Evolutionary conservation across 345 rosid genomes (phyloP).

Genomic region (Angophora floribunda): DNA sequence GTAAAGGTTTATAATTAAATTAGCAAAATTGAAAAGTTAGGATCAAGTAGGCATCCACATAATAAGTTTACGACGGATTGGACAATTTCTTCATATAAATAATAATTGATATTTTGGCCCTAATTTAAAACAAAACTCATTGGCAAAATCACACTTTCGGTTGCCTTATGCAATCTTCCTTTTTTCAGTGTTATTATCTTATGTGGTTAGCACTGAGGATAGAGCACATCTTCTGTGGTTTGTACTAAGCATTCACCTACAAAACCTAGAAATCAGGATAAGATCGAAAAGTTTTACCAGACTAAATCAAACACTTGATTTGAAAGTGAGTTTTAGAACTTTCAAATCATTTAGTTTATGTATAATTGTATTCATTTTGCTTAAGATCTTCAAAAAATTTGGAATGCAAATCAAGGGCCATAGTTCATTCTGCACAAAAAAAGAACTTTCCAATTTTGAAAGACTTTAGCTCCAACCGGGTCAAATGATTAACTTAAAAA

Average conservation of each 20-base stretch:
- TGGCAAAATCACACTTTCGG: background rate
- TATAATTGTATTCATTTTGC: background rate
- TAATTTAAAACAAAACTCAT: background rate
- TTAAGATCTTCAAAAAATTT: background rate
- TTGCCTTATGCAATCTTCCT: background rate
- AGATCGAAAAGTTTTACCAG: background rate
- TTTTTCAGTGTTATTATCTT: background rate
- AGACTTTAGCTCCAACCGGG: background rate
- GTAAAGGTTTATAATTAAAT: rapidly evolving
- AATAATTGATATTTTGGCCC: too few relatives aligned
- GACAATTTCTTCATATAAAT: background rate
- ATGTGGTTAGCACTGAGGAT: background rate
- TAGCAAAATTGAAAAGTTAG: rapidly evolving
- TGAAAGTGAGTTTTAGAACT: background rate
- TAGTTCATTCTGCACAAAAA: background rate
- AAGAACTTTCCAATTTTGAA: background rate
- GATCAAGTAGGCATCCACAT: background rate
- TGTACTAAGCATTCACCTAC: background rate
- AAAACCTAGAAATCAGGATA: background rate
- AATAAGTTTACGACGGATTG: rapidly evolving
- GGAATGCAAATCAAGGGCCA: background rate
- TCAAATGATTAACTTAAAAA: background rate
- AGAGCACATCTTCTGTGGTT: background rate
- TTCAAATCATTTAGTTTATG: background rate
- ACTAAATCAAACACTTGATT: background rate